These are phyloP conservation scores for Mycena pura DNA, from an alignment of 768 basidiomycete genomes.

Conservation along the genomic window DNA sequence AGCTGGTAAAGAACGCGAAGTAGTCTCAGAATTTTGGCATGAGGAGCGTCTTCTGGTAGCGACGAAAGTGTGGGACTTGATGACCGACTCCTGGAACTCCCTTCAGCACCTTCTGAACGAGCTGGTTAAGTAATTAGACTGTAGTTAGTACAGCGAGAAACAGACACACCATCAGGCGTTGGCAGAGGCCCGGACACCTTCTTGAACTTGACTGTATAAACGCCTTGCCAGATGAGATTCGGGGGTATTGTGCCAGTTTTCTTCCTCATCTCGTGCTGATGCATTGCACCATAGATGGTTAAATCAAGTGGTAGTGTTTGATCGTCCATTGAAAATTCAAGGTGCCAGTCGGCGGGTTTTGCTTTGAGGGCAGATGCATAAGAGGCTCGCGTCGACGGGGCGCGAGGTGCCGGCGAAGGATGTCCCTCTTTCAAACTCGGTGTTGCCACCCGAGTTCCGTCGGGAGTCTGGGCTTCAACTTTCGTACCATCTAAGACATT, in stretches of 20 bases:
- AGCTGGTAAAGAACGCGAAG: slow-evolving; percentile 87
- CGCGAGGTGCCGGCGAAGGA: slow-evolving; percentile 36
- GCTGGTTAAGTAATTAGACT: slow-evolving; percentile 28
- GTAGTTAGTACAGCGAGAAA: background rate
- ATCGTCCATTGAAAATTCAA: slow-evolving; percentile 95
- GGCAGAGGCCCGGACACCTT: slow-evolving; percentile 87
- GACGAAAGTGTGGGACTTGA: slow-evolving; percentile 76
- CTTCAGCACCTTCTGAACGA: slow-evolving; percentile 50
- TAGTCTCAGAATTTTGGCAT: slow-evolving; percentile 89
- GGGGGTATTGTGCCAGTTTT: slow-evolving; percentile 67
- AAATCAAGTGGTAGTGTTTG: slow-evolving; percentile 83
- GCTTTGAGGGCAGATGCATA: slow-evolving; percentile 95
- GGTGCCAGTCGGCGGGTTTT: slow-evolving; percentile 95
- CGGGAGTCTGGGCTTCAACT: slow-evolving; percentile 95
- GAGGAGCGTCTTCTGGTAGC: slow-evolving; percentile 81
- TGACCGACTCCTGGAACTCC: slow-evolving; percentile 59
- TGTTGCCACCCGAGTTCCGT: slow-evolving; percentile 93
- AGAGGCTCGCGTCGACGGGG: slow-evolving; percentile 58
- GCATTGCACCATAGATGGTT: slow-evolving; percentile 96
- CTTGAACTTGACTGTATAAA: slow-evolving; percentile 92
- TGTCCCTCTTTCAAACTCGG: slow-evolving; percentile 66
- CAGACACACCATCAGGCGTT: slow-evolving; percentile 61
- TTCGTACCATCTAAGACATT: slow-evolving; percentile 79
- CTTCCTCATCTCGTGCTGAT: slow-evolving; percentile 87
- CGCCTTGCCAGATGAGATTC: slow-evolving; percentile 85